These are phyloP conservation scores for Candida ulmi DNA, from an alignment of 805 yeast genomes.

Conservation along the genomic window DNA sequence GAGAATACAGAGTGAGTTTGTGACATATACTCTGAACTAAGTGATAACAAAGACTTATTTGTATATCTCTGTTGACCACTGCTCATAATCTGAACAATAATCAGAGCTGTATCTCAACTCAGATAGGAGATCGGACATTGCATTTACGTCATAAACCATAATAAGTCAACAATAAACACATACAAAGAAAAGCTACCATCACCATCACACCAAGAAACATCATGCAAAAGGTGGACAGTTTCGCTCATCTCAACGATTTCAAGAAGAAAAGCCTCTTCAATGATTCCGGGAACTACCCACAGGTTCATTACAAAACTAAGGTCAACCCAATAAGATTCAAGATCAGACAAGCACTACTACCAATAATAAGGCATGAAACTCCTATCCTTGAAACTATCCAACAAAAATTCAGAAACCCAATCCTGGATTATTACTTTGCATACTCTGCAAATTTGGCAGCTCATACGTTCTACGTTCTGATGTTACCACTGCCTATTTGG, in stretches of 20 bases:
- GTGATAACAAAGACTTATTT: too few species aligned
- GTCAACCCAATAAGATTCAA: constrained; percentile 52
- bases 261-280: constrained; percentile 19
- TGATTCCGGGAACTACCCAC: constrained; percentile 75
- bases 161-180: too few species aligned
- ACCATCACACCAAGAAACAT: not conserved
- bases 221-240: constrained; percentile 9
- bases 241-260: constrained; percentile 23
- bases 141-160: too few species aligned
- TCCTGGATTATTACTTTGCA: constrained; percentile 71
- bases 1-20: too few species aligned
- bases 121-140: too few species aligned
- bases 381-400: constrained; percentile 55
- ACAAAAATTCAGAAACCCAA: constrained; percentile 36
- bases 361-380: constrained; percentile 61
- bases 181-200: too few species aligned
- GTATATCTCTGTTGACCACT: too few species aligned
- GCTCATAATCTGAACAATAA: too few species aligned
- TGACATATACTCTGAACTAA: too few species aligned
- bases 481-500: constrained; percentile 85
- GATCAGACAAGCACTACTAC: constrained; percentile 48
- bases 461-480: constrained; percentile 87
- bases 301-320: constrained; percentile 55
- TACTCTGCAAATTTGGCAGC: constrained; percentile 87
- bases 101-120: too few species aligned